phyloP scores from a whole-genome alignment of 306 rosid species.

The Prunus salicina region DNA sequence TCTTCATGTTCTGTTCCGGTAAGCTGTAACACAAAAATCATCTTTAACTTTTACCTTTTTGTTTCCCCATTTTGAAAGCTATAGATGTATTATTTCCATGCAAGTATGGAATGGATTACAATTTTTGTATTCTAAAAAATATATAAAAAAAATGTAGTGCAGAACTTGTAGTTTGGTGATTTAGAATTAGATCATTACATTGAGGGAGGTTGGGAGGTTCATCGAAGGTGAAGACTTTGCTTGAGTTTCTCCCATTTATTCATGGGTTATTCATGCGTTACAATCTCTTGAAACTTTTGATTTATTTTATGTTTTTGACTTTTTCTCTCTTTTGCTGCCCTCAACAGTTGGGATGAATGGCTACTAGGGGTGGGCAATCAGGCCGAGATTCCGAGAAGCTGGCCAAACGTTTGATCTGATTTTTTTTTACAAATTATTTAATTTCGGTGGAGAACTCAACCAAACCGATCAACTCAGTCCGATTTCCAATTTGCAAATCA shows the following conservation, averaged over 20 bases:
- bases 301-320: not conserved
- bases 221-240: conserved; percentile 5
- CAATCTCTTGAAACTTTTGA: not conserved
- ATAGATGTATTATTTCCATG: not conserved
- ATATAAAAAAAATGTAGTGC: no score
- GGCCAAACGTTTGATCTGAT: no score
- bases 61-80: not conserved
- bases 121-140: not conserved
- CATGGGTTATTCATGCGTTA: not conserved
- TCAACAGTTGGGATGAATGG: conserved; percentile 95
- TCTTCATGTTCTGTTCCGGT: no score
- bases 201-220: not conserved
- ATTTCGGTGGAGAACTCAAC: no score
- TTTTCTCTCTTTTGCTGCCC: not conserved
- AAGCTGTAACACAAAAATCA: not conserved
- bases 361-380: conserved; percentile 7
- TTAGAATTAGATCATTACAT: not conserved
- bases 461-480: no score
- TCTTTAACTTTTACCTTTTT: conserved; percentile 17
- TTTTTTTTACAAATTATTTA: no score
- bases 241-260: conserved; percentile 3
- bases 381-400: no score
- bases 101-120: not conserved
- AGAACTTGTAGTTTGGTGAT: no score
- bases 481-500: no score